Evolutionary conservation across 2,329 filamentous ascomycete genomes (phyloP), one percentile per base, ranked within the genome.

Genomic region (Blastomyces parvus): DNA sequence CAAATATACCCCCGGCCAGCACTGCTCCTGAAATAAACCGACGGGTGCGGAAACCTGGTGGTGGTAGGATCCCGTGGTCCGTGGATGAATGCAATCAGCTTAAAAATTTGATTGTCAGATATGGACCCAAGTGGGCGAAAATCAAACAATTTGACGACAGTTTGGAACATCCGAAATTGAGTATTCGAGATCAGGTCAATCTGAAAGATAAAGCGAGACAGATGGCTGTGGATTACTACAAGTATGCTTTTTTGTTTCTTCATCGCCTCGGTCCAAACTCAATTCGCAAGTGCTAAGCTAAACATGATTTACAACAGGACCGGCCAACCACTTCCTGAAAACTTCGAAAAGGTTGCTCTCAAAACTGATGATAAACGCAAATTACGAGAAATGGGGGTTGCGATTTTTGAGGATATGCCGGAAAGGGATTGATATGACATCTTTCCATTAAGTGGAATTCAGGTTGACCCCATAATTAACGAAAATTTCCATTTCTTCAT

Each of bases 201-300:
- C 65, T 85, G 8, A 83, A 83, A 67, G 81, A 83, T 66, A 80
- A 79, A 64, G 83, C 82, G 3, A 76, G 83, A 60, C 84, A 83
- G 64, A 71, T 85, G 63, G 83, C 82, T 69, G 72, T 78, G 50
- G 72, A 72, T 8, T 78, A 69, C 60, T 61, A 81, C 2, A 77
- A 76, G 79, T 81, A 69, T 71, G 76, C 75, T 33, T 25, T 57
- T 55, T 22, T 53, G 19, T 33, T 19, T 22, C 40, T 44, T 19
- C 14, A 44, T 17, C 19, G 6, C 13, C 44, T 36, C 33, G 11
- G 14, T 22, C 36, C 55, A 14, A 58, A 42, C 36, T 42, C 42
- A 22, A n/a, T 42, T 8, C 11, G 17, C 33, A 13, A 27, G 17
- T 42, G 36, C 55, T 58, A 42, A 58, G 17, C 36, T 13, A 22